These are phyloP conservation scores for Phyllosticta paracitricarpa DNA, from an alignment of 2,329 filamentous ascomycete species.

Conservation along the genomic window DNA sequence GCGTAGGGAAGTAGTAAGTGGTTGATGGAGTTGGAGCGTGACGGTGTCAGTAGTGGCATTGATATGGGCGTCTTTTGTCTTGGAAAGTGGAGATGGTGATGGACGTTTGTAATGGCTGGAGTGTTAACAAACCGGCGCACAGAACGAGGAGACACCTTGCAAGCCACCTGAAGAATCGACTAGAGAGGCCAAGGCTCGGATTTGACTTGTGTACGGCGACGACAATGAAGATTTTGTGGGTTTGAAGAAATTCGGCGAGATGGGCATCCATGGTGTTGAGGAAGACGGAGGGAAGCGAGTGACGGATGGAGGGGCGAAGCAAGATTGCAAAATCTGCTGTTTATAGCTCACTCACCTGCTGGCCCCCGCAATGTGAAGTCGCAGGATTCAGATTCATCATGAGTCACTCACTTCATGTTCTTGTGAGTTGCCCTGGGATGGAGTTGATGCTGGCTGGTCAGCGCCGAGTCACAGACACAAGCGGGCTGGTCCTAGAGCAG, in stretches of 20 bases:
- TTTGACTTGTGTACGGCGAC: background rate
- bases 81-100: background rate
- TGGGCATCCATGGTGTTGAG: background rate
- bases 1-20: background rate
- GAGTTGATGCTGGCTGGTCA: background rate
- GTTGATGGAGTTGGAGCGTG: background rate
- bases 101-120: background rate
- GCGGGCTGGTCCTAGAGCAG: background rate
- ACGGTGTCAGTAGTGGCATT: background rate
- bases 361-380: background rate
- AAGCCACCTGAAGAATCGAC: background rate
- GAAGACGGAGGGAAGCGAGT: background rate
- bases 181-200: background rate
- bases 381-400: background rate
- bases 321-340: background rate
- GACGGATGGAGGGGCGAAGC: background rate
- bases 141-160: background rate
- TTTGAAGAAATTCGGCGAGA: background rate
- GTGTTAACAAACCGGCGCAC: conserved; percentile 1
- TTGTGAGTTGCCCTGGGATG: background rate
- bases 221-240: background rate
- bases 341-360: background rate
- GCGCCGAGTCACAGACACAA: background rate
- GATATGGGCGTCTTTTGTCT: background rate
- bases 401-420: background rate